Percentiles rank a stretch among this genome's conserved stretches.
phyloP scores from a whole-genome alignment of 2,329 filamentous ascomycete genomes.

The Colletotrichum chlorophyti region DNA sequence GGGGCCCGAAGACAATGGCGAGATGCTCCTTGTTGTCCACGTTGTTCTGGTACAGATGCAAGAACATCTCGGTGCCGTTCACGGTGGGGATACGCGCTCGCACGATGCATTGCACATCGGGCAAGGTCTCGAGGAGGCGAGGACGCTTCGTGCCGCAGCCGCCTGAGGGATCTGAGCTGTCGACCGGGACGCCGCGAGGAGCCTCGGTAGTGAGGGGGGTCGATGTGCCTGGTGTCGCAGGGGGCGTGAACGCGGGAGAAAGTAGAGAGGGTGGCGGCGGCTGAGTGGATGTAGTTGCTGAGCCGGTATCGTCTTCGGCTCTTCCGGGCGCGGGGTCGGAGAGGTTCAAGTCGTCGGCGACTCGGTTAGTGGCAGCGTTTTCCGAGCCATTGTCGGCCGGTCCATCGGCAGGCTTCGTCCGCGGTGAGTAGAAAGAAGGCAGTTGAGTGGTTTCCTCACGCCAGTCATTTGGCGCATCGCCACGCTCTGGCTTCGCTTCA shows the following conservation, averaged over 20 bases:
- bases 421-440: constrained; percentile 56
- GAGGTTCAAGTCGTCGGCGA: constrained; percentile 25
- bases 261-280: constrained; percentile 73
- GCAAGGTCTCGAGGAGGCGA: constrained; percentile 76
- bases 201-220: constrained; percentile 52
- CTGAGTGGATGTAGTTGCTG: constrained; percentile 22
- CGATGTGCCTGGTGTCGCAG: constrained; percentile 65
- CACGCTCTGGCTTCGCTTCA: constrained; percentile 31
- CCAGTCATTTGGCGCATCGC: constrained; percentile 32
- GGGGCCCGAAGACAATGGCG: constrained; percentile 92
- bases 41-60: constrained; percentile 93
- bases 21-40: constrained; percentile 95
- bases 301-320: constrained; percentile 21
- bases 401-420: constrained; percentile 38
- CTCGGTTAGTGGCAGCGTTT: constrained; percentile 29
- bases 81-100: constrained; percentile 94
- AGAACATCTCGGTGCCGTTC: constrained; percentile 91
- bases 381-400: constrained; percentile 27
- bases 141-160: constrained; percentile 71
- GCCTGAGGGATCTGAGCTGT: constrained; percentile 63
- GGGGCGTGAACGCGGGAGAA: constrained; percentile 84
- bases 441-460: constrained; percentile 44
- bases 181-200: constrained; percentile 64
- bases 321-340: constrained; percentile 23
- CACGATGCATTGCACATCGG: constrained; percentile 90